Base-by-base conservation (phyloP, 768 basidiomycete species). In the Auriscalpium vulgare region DNA sequence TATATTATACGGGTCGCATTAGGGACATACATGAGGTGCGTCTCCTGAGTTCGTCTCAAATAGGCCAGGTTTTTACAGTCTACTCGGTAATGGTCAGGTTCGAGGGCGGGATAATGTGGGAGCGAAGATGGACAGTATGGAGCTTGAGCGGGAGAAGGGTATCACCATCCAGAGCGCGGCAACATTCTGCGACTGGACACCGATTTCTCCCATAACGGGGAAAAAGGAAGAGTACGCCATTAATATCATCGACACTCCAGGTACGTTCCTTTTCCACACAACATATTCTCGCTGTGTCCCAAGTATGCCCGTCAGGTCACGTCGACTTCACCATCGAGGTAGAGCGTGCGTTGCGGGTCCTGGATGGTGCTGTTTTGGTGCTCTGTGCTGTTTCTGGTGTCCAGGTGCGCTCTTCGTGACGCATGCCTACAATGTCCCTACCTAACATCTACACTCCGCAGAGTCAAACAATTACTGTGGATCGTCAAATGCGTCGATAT, bases 41-140 rank as follows among this genome's bases (percentile, higher is more conserved):
- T 71, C 51, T 29, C 29, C 29, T 47, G 11, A 49, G 37, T 47
- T 46, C 35, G 36, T 45, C 47, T 37, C 29, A 13, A 37, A 49
- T 49, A 23, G 46, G 57, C 47, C 53, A 29, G 29, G 40, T 58
- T 59, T 53, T 48, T 58, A 34, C 37, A 35, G 9, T 54, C 43
- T 57, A 11, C n/a, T 13, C 21, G 53, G 17, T 36, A 16, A 10
- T 57, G 17, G 29, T 8, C 64, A 91, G 89, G 91, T 95, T 58
- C 80, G 97, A 58, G 97, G 97, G 46, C 81, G 89, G 53, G 97
- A 99, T 69, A 85, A 87, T 34, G 94, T 98, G 17, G 97, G 97
- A 52, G 97, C 97, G 8, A 99, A 99, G 77, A 99, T 99, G 97
- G 97, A 99, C 71, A 91, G 88, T 63, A 99, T 99, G 97, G 97